phyloP scores from a whole-genome alignment of 2,329 filamentous ascomycete genomes.

The Tolypocladium ophioglossoides region DNA sequence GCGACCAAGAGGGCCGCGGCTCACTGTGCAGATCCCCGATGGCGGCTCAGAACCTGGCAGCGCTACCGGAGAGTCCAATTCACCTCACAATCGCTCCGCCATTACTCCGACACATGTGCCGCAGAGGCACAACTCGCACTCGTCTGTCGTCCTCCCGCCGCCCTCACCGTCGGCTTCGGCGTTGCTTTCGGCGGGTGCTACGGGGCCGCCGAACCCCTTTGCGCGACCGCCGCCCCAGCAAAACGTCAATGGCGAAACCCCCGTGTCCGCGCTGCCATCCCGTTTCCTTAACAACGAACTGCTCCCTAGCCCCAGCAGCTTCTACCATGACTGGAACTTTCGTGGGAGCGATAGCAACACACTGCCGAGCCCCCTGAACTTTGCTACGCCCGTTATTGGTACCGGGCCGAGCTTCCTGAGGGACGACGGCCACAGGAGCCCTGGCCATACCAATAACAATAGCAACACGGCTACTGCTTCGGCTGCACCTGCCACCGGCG shows the following conservation, averaged over 20 bases:
- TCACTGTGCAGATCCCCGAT: constrained; percentile 92
- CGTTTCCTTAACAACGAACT: constrained; percentile 83
- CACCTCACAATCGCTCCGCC: constrained; percentile 45
- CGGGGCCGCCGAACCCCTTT: constrained; percentile 90
- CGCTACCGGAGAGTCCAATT: constrained; percentile 60
- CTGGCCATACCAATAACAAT: constrained; percentile 7
- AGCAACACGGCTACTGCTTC: constrained; percentile 9
- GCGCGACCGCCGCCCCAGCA: constrained; percentile 73
- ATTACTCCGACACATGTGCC: constrained; percentile 46
- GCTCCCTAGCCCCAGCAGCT: constrained; percentile 80
- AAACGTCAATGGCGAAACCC: constrained; percentile 49
- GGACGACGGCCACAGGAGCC: constrained; percentile 33
- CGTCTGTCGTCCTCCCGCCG: constrained; percentile 73
- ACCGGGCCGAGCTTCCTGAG: constrained; percentile 53
- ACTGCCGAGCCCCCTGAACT: constrained; percentile 83
- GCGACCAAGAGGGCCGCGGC: constrained; percentile 64
- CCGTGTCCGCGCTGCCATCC: constrained; percentile 87
- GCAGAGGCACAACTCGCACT: constrained; percentile 44
- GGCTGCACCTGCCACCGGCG: constrained; percentile 6
- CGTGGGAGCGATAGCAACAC: constrained; percentile 66
- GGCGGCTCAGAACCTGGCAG: constrained; percentile 71
- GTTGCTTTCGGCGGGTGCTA: constrained; percentile 80
- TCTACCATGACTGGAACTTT: constrained; percentile 88
- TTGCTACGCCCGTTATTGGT: constrained; percentile 67
- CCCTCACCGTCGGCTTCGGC: constrained; percentile 84